A percentile compares a stretch with the other conserved stretches of the same genome.
phyloP scores from a whole-genome alignment of 139 green algal species.

The Haematococcus sp. region DNA sequence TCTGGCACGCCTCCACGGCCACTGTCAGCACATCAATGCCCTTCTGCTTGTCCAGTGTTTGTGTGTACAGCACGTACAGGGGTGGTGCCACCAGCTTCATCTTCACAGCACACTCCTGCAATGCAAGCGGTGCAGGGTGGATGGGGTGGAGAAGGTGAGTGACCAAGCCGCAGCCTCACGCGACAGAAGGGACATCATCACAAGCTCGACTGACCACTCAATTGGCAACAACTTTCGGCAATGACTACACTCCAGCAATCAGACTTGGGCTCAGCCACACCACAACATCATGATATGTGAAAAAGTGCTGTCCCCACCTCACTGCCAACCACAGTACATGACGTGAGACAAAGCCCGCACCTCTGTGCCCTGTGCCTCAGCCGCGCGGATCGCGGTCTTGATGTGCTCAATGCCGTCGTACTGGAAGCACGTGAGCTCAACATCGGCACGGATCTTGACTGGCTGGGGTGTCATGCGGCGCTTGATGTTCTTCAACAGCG shows the following conservation, averaged over 20 bases:
- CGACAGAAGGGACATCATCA: too few species aligned
- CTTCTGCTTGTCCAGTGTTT: constrained; percentile 90
- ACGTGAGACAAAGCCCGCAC: too few species aligned
- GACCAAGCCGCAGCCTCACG: too few species aligned
- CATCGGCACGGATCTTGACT: constrained; percentile 95
- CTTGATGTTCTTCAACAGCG: constrained; percentile 93
- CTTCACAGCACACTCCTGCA: constrained; percentile 86
- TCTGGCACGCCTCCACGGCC: constrained; percentile 57
- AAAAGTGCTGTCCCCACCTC: too few species aligned
- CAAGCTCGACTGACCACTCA: too few species aligned
- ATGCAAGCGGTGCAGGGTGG: too few species aligned
- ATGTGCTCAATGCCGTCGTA: constrained; percentile 98
- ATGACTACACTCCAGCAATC: too few species aligned
- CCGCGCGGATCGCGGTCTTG: constrained; percentile 77
- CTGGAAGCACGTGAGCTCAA: constrained; percentile 97
- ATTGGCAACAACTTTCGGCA: too few species aligned
- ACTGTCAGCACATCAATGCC: constrained; percentile 47
- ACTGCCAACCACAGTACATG: too few species aligned
- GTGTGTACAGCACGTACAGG: constrained; percentile 96
- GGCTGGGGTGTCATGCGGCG: constrained; percentile 98
- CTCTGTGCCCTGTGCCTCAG: constrained; percentile 30
- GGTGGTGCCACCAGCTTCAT: constrained; percentile 98
- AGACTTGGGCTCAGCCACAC: too few species aligned
- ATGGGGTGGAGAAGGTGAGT: neutral
- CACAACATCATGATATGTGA: too few species aligned